These are phyloP conservation scores for Bipolaris zeicola DNA, from an alignment of 2,329 filamentous ascomycete species.

Conservation along the genomic window DNA sequence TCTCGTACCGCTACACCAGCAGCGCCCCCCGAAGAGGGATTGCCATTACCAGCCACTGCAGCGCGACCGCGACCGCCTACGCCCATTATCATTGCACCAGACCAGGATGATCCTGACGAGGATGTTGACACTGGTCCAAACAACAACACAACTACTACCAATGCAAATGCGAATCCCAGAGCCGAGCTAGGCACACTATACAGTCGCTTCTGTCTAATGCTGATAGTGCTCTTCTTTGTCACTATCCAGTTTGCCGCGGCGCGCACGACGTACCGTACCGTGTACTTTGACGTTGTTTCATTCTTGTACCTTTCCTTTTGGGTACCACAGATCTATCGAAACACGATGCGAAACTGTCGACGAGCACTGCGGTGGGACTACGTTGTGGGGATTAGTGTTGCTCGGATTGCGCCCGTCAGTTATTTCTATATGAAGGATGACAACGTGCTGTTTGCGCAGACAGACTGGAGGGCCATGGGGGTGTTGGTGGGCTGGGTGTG, in stretches of 20 bases:
- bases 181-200: slow-evolving; percentile 64
- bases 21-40: slow-evolving; percentile 33
- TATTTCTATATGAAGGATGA: slow-evolving; percentile 82
- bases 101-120: slow-evolving; percentile 58
- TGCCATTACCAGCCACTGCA: slow-evolving; percentile 60
- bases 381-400: slow-evolving; percentile 78
- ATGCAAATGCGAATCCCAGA: slow-evolving; percentile 36
- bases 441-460: slow-evolving; percentile 80
- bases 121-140: slow-evolving; percentile 34
- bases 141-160: slow-evolving; percentile 25
- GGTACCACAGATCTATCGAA: slow-evolving; percentile 89
- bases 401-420: slow-evolving; percentile 78
- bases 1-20: slow-evolving; percentile 26
- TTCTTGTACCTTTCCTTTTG: slow-evolving; percentile 88
- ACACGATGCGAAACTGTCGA: slow-evolving; percentile 87
- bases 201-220: slow-evolving; percentile 65
- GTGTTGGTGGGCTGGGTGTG: slow-evolving; percentile 79
- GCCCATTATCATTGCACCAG: slow-evolving; percentile 64
- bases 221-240: slow-evolving; percentile 63
- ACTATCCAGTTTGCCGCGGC: slow-evolving; percentile 65
- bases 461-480: slow-evolving; percentile 69
- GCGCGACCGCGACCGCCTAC: slow-evolving; percentile 53
- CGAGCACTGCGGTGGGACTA: slow-evolving; percentile 92
- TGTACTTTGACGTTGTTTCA: slow-evolving; percentile 67
- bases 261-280: slow-evolving; percentile 57